phyloP scores from a whole-genome alignment of 2,329 filamentous ascomycete genomes.

The Trichothecium sympodiale region DNA sequence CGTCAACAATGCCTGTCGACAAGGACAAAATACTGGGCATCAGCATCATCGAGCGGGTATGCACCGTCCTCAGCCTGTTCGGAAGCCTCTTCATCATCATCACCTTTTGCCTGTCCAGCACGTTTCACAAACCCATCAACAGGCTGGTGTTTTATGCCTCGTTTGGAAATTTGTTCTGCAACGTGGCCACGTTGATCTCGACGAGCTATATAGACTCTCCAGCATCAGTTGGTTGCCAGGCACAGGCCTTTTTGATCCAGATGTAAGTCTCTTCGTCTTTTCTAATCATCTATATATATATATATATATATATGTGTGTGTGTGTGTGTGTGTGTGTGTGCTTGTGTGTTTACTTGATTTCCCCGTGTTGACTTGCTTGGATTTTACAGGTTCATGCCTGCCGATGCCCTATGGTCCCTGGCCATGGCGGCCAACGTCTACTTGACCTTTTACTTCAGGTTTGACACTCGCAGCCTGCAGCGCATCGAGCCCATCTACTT shows the following conservation, averaged over 20 bases:
- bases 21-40: slow-evolving; percentile 21
- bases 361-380: too few relatives aligned
- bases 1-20: too few relatives aligned
- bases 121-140: slow-evolving; percentile 81
- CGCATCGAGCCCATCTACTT: slow-evolving; percentile 58
- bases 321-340: too few relatives aligned
- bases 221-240: slow-evolving; percentile 48
- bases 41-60: slow-evolving; percentile 52
- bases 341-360: too few relatives aligned
- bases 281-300: too few relatives aligned
- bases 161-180: slow-evolving; percentile 69
- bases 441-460: slow-evolving; percentile 63
- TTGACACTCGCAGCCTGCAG: slow-evolving; percentile 48
- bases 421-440: slow-evolving; percentile 74
- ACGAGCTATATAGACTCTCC: slow-evolving; percentile 42
- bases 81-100: slow-evolving; percentile 61
- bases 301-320: too few relatives aligned
- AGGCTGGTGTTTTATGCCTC: slow-evolving; percentile 75
- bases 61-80: slow-evolving; percentile 59
- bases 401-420: slow-evolving; percentile 61
- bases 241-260: slow-evolving; percentile 72
- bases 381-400: slow-evolving; percentile 60
- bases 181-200: slow-evolving; percentile 66
- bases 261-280: slow-evolving; percentile 47
- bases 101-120: slow-evolving; percentile 56